Base-by-base conservation (phyloP, 2,329 filamentous ascomycete species). In the Geosmithia putterillii region DNA sequence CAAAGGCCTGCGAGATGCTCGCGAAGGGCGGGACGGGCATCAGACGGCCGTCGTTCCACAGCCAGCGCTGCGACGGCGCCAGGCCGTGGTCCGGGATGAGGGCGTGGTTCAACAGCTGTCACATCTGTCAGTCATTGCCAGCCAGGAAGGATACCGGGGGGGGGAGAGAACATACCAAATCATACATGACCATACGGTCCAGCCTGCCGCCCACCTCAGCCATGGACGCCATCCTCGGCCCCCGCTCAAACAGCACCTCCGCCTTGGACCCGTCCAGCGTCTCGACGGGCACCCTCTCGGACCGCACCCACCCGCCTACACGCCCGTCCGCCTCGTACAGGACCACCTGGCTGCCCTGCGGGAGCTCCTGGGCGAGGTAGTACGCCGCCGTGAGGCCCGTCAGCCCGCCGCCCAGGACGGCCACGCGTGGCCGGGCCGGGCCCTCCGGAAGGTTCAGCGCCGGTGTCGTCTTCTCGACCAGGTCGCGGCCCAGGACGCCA, bases 281-380 rank as follows among this genome's bases (percentile, higher is more conserved):
- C 9, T 63, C 58, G 14, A 83, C 74, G 1, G 74, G 60, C 12
- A 84, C 69, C 42, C 64, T 65, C 50, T 81, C 73, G 2, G 83
- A 87, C 48, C 79, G 66, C 36, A 96, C 69, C 89, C 89, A 96
- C 39, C 92, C 92, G 38, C 92, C 92, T 1, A 90, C 59, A 18
- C 78, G 71, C 19, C 74, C 58, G 22, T 69, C 73, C 18, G 74
- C 73, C 59, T 98, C 92, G 60, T 87, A 95, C 9, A 98, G 57
- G 0, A 85, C 92, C 54, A 98, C 79, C 42, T 79, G 77, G 28
- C 78, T 71, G 44, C 73, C 69, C 40, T 60, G 46, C 4, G 81
- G 77, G n/a, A 84, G 72, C 53, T 80, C 69, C 50, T 76, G 76
- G 12, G 79, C 70, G 38, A 95, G 69, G 59, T 86, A 88, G 66